Evolutionary conservation across 2,329 filamentous ascomycete genomes (phyloP).

Genomic region (Clonostachys sp.): DNA sequence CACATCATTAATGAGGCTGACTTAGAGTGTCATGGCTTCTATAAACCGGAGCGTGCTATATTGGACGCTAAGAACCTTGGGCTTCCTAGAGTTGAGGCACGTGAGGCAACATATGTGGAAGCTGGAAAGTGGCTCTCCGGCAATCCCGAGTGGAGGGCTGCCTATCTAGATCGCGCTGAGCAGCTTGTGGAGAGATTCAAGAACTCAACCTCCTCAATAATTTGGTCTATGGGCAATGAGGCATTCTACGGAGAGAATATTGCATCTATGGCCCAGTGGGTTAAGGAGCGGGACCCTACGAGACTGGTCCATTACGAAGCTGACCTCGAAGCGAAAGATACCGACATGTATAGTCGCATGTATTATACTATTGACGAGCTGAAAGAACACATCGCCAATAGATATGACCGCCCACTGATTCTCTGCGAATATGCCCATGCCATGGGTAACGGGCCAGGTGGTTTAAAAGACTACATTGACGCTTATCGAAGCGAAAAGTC

Average conservation of each 20-base stretch:
- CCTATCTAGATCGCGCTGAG: slow-evolving; percentile 62
- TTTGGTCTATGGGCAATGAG: slow-evolving; percentile 72
- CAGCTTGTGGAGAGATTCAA: slow-evolving; percentile 58
- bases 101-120: slow-evolving; percentile 1
- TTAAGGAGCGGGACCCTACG: slow-evolving; percentile 50
- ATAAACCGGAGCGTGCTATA: slow-evolving; percentile 20
- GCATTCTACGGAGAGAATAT: slow-evolving; percentile 67
- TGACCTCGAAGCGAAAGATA: slow-evolving; percentile 50
- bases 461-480: slow-evolving; percentile 62
- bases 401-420: slow-evolving; percentile 50
- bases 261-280: slow-evolving; percentile 61
- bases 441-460: slow-evolving; percentile 72
- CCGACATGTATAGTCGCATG: slow-evolving; percentile 64
- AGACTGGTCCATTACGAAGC: slow-evolving; percentile 64
- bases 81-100: slow-evolving; percentile 1
- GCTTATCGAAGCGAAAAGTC: slow-evolving; percentile 55
- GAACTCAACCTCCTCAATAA: slow-evolving; percentile 60
- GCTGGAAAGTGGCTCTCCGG: slow-evolving; percentile 49
- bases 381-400: neutral
- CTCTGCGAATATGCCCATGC: slow-evolving; percentile 57
- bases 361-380: slow-evolving; percentile 45
- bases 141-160: slow-evolving; percentile 56
- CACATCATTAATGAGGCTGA: slow-evolving; percentile 59
- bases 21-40: slow-evolving; percentile 50
- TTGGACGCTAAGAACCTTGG: slow-evolving; percentile 5